Evolutionary conservation across 2,329 filamentous ascomycete species (phyloP), one percentile per base, ranked within the genome.

Genomic region (Pseudogymnoascus sp.): DNA sequence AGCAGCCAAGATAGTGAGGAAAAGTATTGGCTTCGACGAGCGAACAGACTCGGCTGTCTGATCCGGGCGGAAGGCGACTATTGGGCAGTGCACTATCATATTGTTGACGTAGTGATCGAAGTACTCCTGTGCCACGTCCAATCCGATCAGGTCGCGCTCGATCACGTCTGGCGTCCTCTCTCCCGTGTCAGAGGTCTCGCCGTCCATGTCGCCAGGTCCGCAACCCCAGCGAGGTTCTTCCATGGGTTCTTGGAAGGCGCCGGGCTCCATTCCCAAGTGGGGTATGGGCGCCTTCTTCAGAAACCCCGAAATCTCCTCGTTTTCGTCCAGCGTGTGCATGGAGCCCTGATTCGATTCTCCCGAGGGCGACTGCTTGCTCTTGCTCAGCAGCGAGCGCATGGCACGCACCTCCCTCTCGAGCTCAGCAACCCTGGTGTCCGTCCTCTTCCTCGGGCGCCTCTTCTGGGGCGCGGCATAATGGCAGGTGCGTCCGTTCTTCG

Each of bases 1-100:
- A 2, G 84, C 85, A 0, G 86, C 82, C 75, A 91, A 82, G 67
- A 90, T 76, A 21, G 88, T 79, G n/a, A 89, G 77, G 69, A 91
- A 91, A 7, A 91, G 77, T 1, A 83, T 78, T 1, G 88, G 88
- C 70, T 82, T 85, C 1, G 77, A 74, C 62, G 74, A 73, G 60
- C 85, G 79, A 50, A 88, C 71, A 61, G 85, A 79, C 11, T 77
- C 75, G 1, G 78, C 80, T 1, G 81, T 80, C 60, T 77, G 78
- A 18, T 74, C 75, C 0, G 78, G 71, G 0, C 82, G 77, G 64
- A 89, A 83, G 28, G 86, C 75, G 14, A 89, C 82, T 0, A 79
- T 79, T 0, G 86, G 86, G 44, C 86, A 78, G 65, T 88, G 84
- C 3, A 75, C 75, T 23, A 79, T 76, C 77, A 88, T 84, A 59